These are phyloP conservation scores for Cyclotella kingstonii DNA, from an alignment of 108 stramenopile species.

Conservation along the genomic window DNA sequence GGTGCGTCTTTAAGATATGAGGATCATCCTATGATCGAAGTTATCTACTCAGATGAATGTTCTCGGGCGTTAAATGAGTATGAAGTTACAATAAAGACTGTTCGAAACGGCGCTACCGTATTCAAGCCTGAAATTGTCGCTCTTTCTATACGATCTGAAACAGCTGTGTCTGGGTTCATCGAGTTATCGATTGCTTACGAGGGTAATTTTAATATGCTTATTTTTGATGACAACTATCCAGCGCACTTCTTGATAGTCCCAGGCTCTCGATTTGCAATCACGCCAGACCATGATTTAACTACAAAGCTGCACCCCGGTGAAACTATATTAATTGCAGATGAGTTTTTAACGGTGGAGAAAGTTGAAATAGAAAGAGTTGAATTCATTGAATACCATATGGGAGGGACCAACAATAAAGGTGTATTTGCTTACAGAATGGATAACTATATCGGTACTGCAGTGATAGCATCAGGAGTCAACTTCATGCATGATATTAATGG, in stretches of 20 bases:
- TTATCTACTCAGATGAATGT: constrained; percentile 13
- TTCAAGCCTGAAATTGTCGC: constrained; percentile 40
- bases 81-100: not conserved
- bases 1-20: constrained; percentile 12
- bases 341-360: constrained; percentile 20
- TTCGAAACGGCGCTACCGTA: constrained; percentile 10
- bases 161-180: constrained; percentile 30
- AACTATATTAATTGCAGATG: constrained; percentile 36
- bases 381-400: constrained; percentile 38
- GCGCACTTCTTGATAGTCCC: constrained; percentile 29
- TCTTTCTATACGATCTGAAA: constrained; percentile 27
- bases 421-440: constrained; percentile 44
- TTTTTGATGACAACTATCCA: constrained; percentile 27
- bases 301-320: constrained; percentile 33
- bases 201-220: constrained; percentile 31
- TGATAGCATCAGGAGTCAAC: constrained; percentile 18
- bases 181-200: constrained; percentile 51
- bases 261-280: constrained; percentile 34
- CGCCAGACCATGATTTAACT: constrained; percentile 36
- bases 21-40: constrained; percentile 26
- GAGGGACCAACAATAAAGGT: constrained; percentile 17
- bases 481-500: constrained; percentile 24
- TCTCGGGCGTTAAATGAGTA: not conserved
- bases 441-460: constrained; percentile 42
- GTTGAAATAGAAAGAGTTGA: constrained; percentile 28